These are phyloP conservation scores for Citrullus colocynthis DNA, from an alignment of 306 rosid genomes.

Conservation along the genomic window DNA sequence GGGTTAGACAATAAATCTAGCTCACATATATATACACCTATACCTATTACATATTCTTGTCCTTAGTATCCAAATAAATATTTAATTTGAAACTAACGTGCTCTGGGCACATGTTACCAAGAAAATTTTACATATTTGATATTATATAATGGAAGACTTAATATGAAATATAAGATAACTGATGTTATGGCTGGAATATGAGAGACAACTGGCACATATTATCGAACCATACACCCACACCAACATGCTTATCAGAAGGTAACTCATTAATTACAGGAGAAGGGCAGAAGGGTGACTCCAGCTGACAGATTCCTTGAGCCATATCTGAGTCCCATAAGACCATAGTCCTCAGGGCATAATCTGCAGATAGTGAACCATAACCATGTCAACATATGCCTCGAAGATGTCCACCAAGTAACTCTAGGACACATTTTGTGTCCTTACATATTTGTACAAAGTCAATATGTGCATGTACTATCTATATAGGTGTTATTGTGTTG, in stretches of 20 bases:
- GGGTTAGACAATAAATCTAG: neutral
- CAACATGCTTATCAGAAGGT: slow-evolving; percentile 2
- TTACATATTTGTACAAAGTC: neutral
- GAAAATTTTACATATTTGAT: neutral
- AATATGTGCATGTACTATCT: neutral
- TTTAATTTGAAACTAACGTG: neutral
- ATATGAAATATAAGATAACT: neutral
- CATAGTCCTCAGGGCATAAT: slow-evolving; percentile 52
- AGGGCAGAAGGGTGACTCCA: slow-evolving; percentile 65
- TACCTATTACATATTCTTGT: neutral
- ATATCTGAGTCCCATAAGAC: slow-evolving; percentile 81
- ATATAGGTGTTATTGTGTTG: slow-evolving; percentile 13
- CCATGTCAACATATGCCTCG: slow-evolving; percentile 20
- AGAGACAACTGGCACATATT: neutral
- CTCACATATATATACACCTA: neutral
- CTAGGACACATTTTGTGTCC: neutral
- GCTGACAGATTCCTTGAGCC: slow-evolving; percentile 64
- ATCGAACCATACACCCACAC: neutral
- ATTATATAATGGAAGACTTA: neutral
- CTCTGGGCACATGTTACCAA: neutral
- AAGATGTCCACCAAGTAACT: slow-evolving; percentile 10
- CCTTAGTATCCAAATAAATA: neutral
- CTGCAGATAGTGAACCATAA: slow-evolving; percentile 34
- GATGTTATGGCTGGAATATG: neutral
- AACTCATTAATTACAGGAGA: slow-evolving; percentile 31